Evolutionary conservation across 2,329 filamentous ascomycete species (phyloP).

Genomic region (Fusarium sp.): DNA sequence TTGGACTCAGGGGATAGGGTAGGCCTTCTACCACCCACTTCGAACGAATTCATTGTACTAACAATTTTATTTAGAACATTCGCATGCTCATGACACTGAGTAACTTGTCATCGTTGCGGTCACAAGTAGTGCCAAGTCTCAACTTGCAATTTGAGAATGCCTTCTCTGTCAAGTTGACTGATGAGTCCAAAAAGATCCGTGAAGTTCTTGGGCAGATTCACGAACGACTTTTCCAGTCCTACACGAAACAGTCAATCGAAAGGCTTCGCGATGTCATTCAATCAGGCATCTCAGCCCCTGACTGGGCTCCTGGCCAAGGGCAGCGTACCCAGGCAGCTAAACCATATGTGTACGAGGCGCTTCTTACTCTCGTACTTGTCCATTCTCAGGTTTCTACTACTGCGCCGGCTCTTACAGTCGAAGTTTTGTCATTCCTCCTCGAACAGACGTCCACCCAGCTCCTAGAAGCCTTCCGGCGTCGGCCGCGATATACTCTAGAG

Average conservation of each 20-base stretch:
- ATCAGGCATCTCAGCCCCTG: slow-evolving; percentile 72
- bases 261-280: slow-evolving; percentile 74
- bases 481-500: slow-evolving; percentile 74
- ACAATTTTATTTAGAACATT: slow-evolving; percentile 69
- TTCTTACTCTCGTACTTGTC: slow-evolving; percentile 86
- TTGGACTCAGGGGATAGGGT: slow-evolving; percentile 66
- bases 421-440: slow-evolving; percentile 86
- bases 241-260: slow-evolving; percentile 80
- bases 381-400: slow-evolving; percentile 90
- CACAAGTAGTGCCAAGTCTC: slow-evolving; percentile 84
- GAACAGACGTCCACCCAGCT: slow-evolving; percentile 82
- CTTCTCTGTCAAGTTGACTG: slow-evolving; percentile 92
- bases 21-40: slow-evolving; percentile 41
- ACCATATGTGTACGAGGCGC: slow-evolving; percentile 87
- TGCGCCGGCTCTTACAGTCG: slow-evolving; percentile 75
- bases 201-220: slow-evolving; percentile 94
- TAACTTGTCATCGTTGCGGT: slow-evolving; percentile 85
- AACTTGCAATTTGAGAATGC: slow-evolving; percentile 91
- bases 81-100: slow-evolving; percentile 93
- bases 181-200: slow-evolving; percentile 89
- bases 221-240: slow-evolving; percentile 87
- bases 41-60: slow-evolving; percentile 17
- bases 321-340: slow-evolving; percentile 76
- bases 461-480: slow-evolving; percentile 78
- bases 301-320: slow-evolving; percentile 71